These are phyloP conservation scores for Sparassis latifolia DNA, from an alignment of 1,284 basidiomycete genomes.

Conservation along the genomic window DNA sequence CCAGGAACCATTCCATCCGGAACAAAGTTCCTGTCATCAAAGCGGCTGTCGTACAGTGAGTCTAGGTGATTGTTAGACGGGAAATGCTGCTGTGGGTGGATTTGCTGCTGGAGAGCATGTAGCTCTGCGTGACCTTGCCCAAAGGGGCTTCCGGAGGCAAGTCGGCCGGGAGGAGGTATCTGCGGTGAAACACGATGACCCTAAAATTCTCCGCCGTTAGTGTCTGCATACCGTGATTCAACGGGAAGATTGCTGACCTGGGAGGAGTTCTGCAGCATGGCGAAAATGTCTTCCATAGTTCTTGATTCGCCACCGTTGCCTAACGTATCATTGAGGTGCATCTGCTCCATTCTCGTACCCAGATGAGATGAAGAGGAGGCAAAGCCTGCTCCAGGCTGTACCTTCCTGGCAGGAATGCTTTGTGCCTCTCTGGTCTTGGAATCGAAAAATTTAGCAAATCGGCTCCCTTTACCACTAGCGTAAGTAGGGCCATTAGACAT, in stretches of 20 bases:
- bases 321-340: conserved; percentile 30
- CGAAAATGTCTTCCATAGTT: conserved; percentile 70
- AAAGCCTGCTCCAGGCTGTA: conserved; percentile 31
- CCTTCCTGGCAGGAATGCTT: conserved; percentile 30
- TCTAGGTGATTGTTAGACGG: conserved; percentile 45
- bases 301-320: conserved; percentile 40
- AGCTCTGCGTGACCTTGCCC: conserved; percentile 23
- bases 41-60: conserved; percentile 60
- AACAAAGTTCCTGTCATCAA: conserved; percentile 70
- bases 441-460: conserved; percentile 80
- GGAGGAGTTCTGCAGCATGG: conserved; percentile 61
- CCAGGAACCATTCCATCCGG: conserved; percentile 82
- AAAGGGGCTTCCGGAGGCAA: conserved; percentile 22
- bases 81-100: conserved; percentile 39
- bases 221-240: too few species aligned
- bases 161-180: conserved; percentile 19
- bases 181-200: conserved; percentile 25
- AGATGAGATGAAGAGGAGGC: conserved; percentile 38
- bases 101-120: conserved; percentile 33
- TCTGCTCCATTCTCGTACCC: conserved; percentile 40
- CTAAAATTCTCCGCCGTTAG: conserved; percentile 10
- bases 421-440: conserved; percentile 49
- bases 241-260: conserved; percentile 41
- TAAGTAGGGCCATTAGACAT: conserved; percentile 25
- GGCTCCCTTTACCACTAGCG: conserved; percentile 59